A percentile compares a stretch with the other conserved stretches of the same genome.
Evolutionary conservation across 495 filamentous ascomycete genomes (phyloP).

Genomic region (Durotheca rogersii): DNA sequence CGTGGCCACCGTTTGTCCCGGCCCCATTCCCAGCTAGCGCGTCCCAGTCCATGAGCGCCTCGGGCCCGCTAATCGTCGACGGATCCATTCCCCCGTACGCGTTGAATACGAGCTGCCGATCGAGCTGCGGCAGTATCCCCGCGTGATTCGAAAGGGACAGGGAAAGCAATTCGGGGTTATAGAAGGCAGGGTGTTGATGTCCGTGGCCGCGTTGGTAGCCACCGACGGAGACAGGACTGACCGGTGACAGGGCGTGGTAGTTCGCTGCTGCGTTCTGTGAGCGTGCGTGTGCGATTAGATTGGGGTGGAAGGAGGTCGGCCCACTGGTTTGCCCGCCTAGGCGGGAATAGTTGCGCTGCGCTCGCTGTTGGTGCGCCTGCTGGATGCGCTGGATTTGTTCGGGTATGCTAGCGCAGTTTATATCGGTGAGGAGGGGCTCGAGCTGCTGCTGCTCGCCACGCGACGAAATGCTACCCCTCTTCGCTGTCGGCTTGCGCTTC

Average conservation of each 20-base stretch:
- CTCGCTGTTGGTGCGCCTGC: conserved; percentile 39
- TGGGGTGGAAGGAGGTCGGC: conserved; percentile 41
- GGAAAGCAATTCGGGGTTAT: conserved; percentile 48
- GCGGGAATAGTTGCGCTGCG: conserved; percentile 45
- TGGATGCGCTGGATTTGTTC: conserved; percentile 38
- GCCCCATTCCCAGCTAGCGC: conserved; percentile 29
- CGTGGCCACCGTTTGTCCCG: conserved; percentile 59
- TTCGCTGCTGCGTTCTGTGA: conserved; percentile 37
- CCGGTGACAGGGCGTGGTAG: conserved; percentile 49
- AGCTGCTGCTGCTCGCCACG: conserved; percentile 40
- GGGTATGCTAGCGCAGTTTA: conserved; percentile 32
- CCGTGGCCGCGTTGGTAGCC: conserved; percentile 36
- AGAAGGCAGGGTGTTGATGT: conserved; percentile 42
- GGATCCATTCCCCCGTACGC: conserved; percentile 69
- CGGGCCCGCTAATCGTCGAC: conserved; percentile 34
- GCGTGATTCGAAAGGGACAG: conserved; percentile 46
- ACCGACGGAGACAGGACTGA: conserved; percentile 46
- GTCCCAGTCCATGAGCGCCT: conserved; percentile 37
- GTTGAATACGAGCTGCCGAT: conserved; percentile 76
- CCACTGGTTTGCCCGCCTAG: conserved; percentile 42
- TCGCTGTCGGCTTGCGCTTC: conserved; percentile 48
- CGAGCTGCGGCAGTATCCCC: conserved; percentile 60
- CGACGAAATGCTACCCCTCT: conserved; percentile 44
- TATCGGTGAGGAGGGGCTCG: conserved; percentile 46
- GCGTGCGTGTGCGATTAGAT: conserved; percentile 39